A percentile compares a stretch with the other conserved stretches of the same genome.
Conservation (phyloP, 1,284 basidiomycete species). For the Tilletia horrida region DNA sequence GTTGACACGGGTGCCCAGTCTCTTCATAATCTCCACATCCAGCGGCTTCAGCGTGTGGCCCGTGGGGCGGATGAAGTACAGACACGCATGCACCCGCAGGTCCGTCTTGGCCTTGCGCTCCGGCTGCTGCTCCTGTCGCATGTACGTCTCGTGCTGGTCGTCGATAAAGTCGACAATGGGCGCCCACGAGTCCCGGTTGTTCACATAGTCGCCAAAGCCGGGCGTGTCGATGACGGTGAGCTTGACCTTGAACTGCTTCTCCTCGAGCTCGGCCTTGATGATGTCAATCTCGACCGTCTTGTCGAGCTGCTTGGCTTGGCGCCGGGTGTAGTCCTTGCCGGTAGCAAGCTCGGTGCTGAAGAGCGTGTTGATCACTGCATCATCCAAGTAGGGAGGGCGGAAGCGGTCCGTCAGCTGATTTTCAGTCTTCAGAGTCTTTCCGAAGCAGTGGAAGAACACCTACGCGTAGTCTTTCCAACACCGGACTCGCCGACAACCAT, state of each 20-base stretch:
- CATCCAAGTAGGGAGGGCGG: no score
- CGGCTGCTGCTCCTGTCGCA: constrained; percentile 99
- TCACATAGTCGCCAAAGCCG: constrained; percentile 97
- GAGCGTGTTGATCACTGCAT: constrained; percentile 85
- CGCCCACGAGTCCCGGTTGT: constrained; percentile 97
- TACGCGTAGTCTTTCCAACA: constrained; percentile 51
- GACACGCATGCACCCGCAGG: constrained; percentile 89
- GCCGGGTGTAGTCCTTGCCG: constrained; percentile 81
- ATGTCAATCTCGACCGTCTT: constrained; percentile 81
- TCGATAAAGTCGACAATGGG: constrained; percentile 99
- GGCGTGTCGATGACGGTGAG: constrained; percentile 97
- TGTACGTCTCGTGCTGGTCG: constrained; percentile 98
- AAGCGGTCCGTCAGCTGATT: no score
- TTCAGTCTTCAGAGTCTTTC: no score
- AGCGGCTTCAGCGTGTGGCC: constrained; percentile 97
- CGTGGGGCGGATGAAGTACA: constrained; percentile 95
- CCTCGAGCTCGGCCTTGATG: constrained; percentile 75
- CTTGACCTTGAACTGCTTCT: constrained; percentile 99
- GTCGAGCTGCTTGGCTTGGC: constrained; percentile 95
- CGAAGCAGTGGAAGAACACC: no score
- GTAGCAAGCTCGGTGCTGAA: constrained; percentile 96
- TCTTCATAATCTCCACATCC: constrained; percentile 99
- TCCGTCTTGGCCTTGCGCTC: constrained; percentile 88
- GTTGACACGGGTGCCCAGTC: constrained; percentile 90
- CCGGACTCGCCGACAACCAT: constrained; percentile 89